Evolutionary conservation across 1,139 yeast species (phyloP).

Genomic region (Taphrina sp.): DNA sequence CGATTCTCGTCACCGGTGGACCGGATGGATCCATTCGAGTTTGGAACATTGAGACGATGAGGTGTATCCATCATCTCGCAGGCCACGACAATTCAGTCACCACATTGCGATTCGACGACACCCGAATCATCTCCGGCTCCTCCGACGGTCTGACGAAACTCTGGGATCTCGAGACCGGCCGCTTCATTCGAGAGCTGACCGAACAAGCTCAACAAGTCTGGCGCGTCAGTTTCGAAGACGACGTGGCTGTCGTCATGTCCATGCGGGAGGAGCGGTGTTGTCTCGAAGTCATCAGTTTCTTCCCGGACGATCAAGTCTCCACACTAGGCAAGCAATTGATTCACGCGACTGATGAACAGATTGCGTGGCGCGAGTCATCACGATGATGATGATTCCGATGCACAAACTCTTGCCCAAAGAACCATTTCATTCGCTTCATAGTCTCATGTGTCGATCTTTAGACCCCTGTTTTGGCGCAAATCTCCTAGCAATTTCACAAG

Average conservation of each 20-base stretch:
- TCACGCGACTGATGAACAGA: too few species aligned
- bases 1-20: slow-evolving; percentile 88
- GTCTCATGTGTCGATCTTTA: too few species aligned
- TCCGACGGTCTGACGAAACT: slow-evolving; percentile 67
- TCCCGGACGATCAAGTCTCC: slow-evolving; percentile 22
- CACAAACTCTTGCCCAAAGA: too few species aligned
- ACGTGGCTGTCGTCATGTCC: slow-evolving; percentile 44
- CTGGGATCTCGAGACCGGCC: slow-evolving; percentile 82
- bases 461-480: too few species aligned
- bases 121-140: slow-evolving; percentile 82
- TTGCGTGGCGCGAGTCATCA: too few species aligned
- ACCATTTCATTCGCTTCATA: too few species aligned
- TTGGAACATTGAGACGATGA: slow-evolving; percentile 86
- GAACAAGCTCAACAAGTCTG: slow-evolving; percentile 47
- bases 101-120: slow-evolving; percentile 86
- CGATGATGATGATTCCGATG: too few species aligned
- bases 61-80: slow-evolving; percentile 64
- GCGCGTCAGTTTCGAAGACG: slow-evolving; percentile 49
- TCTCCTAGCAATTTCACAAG: too few species aligned
- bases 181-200: slow-evolving; percentile 47
- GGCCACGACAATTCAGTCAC: slow-evolving; percentile 90
- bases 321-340: too few species aligned
- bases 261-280: slow-evolving; percentile 30
- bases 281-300: slow-evolving; percentile 27
- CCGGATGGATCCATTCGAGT: slow-evolving; percentile 89